These are phyloP conservation scores for Trichoderma pleuroti DNA, from an alignment of 2,329 filamentous ascomycete species.

Conservation along the genomic window DNA sequence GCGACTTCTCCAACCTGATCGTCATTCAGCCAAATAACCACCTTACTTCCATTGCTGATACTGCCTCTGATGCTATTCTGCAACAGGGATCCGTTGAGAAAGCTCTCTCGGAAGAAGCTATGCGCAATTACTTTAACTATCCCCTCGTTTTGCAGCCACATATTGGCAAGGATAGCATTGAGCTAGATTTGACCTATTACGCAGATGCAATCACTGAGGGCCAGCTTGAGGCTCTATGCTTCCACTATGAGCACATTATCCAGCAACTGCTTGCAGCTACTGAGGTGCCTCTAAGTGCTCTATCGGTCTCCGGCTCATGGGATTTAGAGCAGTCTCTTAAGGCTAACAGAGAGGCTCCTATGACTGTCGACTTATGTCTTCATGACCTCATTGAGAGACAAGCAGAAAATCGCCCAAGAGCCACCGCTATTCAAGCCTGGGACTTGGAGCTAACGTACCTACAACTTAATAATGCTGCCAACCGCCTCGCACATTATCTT, in stretches of 20 bases:
- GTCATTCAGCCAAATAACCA: constrained; percentile 17
- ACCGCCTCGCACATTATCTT: constrained; percentile 17
- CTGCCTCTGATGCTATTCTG: constrained; percentile 13
- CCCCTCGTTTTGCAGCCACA: constrained; percentile 20
- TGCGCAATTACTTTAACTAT: constrained; percentile 23
- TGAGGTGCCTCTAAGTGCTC: background rate
- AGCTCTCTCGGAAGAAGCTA: constrained; percentile 16
- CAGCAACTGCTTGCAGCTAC: constrained; percentile 16
- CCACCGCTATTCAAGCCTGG: constrained; percentile 19
- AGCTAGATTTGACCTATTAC: constrained; percentile 19
- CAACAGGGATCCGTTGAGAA: constrained; percentile 7
- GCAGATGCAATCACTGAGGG: constrained; percentile 6
- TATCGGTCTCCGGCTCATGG: constrained; percentile 2
- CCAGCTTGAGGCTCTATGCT: constrained; percentile 16
- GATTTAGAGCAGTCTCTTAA: constrained; percentile 9
- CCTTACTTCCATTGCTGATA: background rate
- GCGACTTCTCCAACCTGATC: constrained; percentile 14
- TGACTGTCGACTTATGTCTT: constrained; percentile 16
- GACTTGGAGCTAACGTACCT: constrained; percentile 18
- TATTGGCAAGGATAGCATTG: constrained; percentile 14
- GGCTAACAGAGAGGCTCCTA: constrained; percentile 3
- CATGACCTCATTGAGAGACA: constrained; percentile 19
- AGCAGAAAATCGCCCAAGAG: background rate
- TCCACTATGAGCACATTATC: constrained; percentile 21
- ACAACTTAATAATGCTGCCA: constrained; percentile 4